phyloP scores from a whole-genome alignment of 108 stramenopile genomes.

The Asterionellopsis glacialis region DNA sequence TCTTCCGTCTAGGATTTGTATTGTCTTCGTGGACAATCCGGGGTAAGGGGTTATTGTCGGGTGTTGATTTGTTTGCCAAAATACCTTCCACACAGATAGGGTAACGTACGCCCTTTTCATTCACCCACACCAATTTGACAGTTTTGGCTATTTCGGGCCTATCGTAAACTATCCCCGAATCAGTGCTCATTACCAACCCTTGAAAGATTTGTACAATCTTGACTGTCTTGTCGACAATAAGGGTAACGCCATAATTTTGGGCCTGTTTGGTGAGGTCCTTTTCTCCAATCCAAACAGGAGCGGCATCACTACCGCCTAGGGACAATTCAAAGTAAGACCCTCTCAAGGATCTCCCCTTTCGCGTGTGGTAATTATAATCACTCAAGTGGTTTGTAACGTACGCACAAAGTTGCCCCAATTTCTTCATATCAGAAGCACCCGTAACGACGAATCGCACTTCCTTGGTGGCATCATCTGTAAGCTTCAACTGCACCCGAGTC shows the following conservation, averaged over 20 bases:
- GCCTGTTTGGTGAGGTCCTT: background rate
- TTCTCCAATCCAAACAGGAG: background rate
- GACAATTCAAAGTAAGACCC: background rate
- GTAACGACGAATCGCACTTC: background rate
- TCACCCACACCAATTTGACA: background rate
- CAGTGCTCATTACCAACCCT: background rate
- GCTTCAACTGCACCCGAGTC: background rate
- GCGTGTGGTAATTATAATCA: conserved; percentile 4
- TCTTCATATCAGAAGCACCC: conserved; percentile 10
- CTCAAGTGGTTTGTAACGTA: background rate
- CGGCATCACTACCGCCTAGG: background rate
- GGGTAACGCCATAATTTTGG: background rate
- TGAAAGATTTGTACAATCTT: conserved; percentile 13
- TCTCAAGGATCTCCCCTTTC: background rate
- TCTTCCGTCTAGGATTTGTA: background rate
- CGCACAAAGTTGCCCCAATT: conserved; percentile 1
- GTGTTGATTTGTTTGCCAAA: background rate
- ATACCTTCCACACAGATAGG: background rate
- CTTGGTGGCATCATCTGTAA: background rate
- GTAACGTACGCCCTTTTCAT: background rate
- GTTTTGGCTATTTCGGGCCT: background rate
- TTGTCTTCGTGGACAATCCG: background rate
- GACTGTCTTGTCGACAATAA: conserved; percentile 4
- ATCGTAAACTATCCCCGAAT: background rate
- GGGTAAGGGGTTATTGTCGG: background rate